Base-by-base conservation (phyloP, 2,329 filamentous ascomycete genomes). In the Fusarium sp. region DNA sequence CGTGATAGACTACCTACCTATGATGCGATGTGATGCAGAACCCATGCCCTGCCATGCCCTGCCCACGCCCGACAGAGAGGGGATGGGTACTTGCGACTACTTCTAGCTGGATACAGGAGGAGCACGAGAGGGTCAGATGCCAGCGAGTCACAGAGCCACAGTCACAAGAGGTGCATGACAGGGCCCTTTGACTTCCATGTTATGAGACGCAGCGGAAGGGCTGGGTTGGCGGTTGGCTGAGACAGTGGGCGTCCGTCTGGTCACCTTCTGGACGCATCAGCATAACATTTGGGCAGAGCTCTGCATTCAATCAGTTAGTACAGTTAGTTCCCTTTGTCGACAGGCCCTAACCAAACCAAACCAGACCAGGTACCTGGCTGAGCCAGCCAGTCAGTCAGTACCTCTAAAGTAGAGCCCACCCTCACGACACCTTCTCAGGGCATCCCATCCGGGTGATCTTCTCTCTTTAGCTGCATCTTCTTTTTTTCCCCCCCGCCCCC, bases 111-210 rank as follows among this genome's bases (percentile, higher is more conserved):
- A 54, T 42, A 56, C 44, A 62, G 44, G 39, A 63, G 51, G 57
- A 70, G 57, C 58, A 58, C 42, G 69, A 60, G 59, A 75, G 63
- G 72, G 72, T 75, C 72, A 75, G 68, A 75, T 75, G 72, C 66
- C 69, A 55, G 62, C 72, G 60, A 74, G 72, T 74, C 72, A 72
- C 72, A 75, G 64, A 74, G 56, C 59, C 63, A 75, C 68, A 75
- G 68, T 74, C 68, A 74, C 72, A 74, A 75, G 72, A 74, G 69
- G 54, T 63, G 60, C 51, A 63, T 65, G 63, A 62, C 49, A 52
- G 45, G 62, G 62, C 41, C 31, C 31, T 31, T 70, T 58, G 59
- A 35, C 66, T 74, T 39, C 45, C 26, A 48, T 48, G 70, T 24
- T 63, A 66, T 71, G 70, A 74, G 71, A 71, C 66, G 45, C 58